A percentile compares a stretch with the other conserved stretches of the same genome.
phyloP scores from a whole-genome alignment of 2,329 filamentous ascomycete species.

The Pseudogymnoascus sp. region DNA sequence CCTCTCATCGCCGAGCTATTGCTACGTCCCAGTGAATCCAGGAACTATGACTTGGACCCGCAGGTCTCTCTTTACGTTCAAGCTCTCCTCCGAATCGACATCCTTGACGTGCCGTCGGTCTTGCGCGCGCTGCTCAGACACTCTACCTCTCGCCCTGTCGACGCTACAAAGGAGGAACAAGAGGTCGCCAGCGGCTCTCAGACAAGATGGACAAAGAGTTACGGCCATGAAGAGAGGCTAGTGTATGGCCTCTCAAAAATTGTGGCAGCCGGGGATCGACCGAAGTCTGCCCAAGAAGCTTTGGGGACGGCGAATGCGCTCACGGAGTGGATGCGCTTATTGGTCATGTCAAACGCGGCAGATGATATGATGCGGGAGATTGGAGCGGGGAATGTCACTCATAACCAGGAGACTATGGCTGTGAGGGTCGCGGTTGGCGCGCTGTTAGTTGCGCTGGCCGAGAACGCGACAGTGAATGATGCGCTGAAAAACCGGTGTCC shows the following conservation, averaged over 20 bases:
- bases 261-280: constrained; percentile 41
- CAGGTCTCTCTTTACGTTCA: constrained; percentile 55
- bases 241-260: constrained; percentile 29
- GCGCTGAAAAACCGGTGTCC: constrained; percentile 48
- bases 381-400: constrained; percentile 39
- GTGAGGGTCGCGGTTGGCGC: constrained; percentile 59
- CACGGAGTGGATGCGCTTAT: constrained; percentile 54
- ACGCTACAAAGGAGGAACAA: constrained; percentile 22
- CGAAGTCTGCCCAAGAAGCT: constrained; percentile 43
- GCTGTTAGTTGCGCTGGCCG: constrained; percentile 55
- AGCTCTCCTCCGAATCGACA: constrained; percentile 44
- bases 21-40: constrained; percentile 46
- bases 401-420: constrained; percentile 51
- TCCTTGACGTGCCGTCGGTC: constrained; percentile 50
- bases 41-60: constrained; percentile 44
- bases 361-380: constrained; percentile 40
- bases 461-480: constrained; percentile 50
- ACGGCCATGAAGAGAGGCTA: constrained; percentile 35
- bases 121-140: constrained; percentile 51
- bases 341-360: constrained; percentile 45
- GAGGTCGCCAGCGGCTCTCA: constrained; percentile 16
- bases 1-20: constrained; percentile 51
- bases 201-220: constrained; percentile 50
- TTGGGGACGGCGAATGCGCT: constrained; percentile 45
- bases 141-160: constrained; percentile 30